These are phyloP conservation scores for Seiridium cupressi DNA, from an alignment of 2,329 filamentous ascomycete genomes.

Conservation along the genomic window DNA sequence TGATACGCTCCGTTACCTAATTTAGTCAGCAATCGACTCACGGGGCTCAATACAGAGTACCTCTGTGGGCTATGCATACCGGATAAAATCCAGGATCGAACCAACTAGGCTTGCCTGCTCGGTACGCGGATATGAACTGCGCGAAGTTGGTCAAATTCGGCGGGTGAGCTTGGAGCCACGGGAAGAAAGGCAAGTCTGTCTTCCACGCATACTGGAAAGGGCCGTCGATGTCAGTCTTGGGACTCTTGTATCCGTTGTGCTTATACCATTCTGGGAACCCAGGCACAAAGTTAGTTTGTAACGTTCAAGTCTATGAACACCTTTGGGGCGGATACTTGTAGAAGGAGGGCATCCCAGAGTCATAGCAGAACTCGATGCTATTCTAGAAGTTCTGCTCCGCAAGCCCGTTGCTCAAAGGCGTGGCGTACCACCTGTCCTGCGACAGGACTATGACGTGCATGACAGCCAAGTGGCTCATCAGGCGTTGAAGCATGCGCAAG, in stretches of 20 bases:
- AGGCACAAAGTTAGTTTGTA: neutral
- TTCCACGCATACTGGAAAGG: neutral
- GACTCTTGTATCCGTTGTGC: neutral
- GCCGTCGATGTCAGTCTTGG: neutral
- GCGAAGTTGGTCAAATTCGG: neutral
- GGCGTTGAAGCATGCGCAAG: neutral
- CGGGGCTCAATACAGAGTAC: too few relatives aligned
- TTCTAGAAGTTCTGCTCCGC: slow-evolving; percentile 37
- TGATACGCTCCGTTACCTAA: neutral
- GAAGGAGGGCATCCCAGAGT: neutral
- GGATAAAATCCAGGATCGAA: slow-evolving; percentile 1
- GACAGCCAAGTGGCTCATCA: slow-evolving; percentile 5
- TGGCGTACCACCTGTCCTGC: slow-evolving; percentile 9
- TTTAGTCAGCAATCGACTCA: too few relatives aligned
- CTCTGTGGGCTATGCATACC: neutral
- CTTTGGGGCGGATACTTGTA: neutral
- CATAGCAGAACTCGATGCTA: slow-evolving; percentile 27
- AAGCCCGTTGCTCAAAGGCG: slow-evolving; percentile 32
- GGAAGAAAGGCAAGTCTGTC: neutral
- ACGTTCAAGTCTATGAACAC: neutral
- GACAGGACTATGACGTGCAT: slow-evolving; percentile 2
- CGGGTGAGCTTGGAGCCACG: neutral
- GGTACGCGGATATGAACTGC: neutral
- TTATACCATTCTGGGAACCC: neutral
- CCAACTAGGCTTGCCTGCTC: neutral